Percentiles rank a stretch among this genome's conserved stretches.
These are phyloP conservation scores for Trichoderma orchidacearum DNA, from an alignment of 495 filamentous ascomycete species.

Conservation along the genomic window DNA sequence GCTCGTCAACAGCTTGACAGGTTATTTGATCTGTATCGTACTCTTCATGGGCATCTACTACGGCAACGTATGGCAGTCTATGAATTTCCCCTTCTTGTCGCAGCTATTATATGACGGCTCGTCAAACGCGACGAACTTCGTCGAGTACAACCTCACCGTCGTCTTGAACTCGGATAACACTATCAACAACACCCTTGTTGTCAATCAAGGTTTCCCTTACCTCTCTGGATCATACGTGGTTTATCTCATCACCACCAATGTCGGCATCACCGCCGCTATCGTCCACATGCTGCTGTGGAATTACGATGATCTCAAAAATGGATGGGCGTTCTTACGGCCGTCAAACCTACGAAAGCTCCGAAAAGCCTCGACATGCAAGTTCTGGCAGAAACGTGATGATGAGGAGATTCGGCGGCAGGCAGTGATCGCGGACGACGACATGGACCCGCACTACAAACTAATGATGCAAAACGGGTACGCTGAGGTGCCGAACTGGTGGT, in stretches of 20 bases:
- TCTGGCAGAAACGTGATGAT: slow-evolving; percentile 15
- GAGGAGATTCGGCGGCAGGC: slow-evolving; percentile 8
- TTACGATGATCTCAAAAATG: slow-evolving; percentile 17
- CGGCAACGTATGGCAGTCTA: slow-evolving; percentile 34
- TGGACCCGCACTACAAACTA: slow-evolving; percentile 11
- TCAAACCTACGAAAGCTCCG: slow-evolving; percentile 9
- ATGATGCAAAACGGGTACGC: slow-evolving; percentile 29
- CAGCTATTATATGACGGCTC: slow-evolving; percentile 19
- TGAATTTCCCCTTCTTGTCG: slow-evolving; percentile 37
- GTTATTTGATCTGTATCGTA: slow-evolving; percentile 26
- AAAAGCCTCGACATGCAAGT: slow-evolving; percentile 8
- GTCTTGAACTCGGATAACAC: slow-evolving; percentile 21
- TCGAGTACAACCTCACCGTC: slow-evolving; percentile 34
- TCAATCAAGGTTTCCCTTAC: slow-evolving; percentile 22
- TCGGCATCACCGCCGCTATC: slow-evolving; percentile 27
- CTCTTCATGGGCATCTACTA: slow-evolving; percentile 32
- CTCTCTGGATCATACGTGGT: slow-evolving; percentile 29
- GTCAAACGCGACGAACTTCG: slow-evolving; percentile 38
- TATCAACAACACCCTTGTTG: slow-evolving; percentile 19
- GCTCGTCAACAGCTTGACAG: slow-evolving; percentile 27
- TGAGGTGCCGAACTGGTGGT: slow-evolving; percentile 45
- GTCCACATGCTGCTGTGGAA: slow-evolving; percentile 20
- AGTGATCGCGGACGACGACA: slow-evolving; percentile 3
- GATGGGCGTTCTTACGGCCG: slow-evolving; percentile 12
- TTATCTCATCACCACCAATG: slow-evolving; percentile 27